Evolutionary conservation across 441 rosid species (phyloP), one percentile per base, ranked within the genome.

Genomic region (Aleurites moluccanus): DNA sequence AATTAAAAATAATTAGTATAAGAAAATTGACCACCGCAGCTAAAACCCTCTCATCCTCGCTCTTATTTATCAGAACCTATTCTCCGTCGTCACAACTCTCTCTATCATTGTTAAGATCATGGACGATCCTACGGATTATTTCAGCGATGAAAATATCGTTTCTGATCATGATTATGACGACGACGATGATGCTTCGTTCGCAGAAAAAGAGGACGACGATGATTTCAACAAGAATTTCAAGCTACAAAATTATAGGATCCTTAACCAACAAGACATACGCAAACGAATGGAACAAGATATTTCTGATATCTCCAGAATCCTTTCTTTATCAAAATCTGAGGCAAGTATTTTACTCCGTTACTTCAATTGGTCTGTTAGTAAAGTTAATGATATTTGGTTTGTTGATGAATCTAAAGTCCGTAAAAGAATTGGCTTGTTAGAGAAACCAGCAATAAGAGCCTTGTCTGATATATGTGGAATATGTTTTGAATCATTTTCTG

Each of bases 401-500:
- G 70, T 49, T n/a, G 78, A 82, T 63, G 85, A 79, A 49, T 64
- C 11, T 10, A 73, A 47, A 56, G 73, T 79, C 20, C 80, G 82
- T 50, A 23, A 69, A 14, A 67, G 67, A 25, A 73, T 81, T 3
- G 79, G 81, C 2, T 68, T 81, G 50, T 49, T 72, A 1, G 76
- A 66, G 25, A 50, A 33, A 8, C 38, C 59, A 16, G 44, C 9
- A 47, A 49, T 15, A 13, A 15, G 15, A 1, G 18, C 4, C 2
- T 30, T 3, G 2, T 30, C 33, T 30, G 33, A 40, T 25, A 15
- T 64, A 15, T 87, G 91, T 72, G 83, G 82, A 28, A 87, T 85
- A 38, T 85, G 91, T 73, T 85, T 85, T 42, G 91, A 85, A 20
- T 23, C 71, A 14, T 64, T 65, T 53, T 67, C 70, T 28, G 11